A percentile compares a stretch with the other conserved stretches of the same genome.
phyloP scores from a whole-genome alignment of 495 filamentous ascomycete genomes.

The Amphirosellinia nigrospora region DNA sequence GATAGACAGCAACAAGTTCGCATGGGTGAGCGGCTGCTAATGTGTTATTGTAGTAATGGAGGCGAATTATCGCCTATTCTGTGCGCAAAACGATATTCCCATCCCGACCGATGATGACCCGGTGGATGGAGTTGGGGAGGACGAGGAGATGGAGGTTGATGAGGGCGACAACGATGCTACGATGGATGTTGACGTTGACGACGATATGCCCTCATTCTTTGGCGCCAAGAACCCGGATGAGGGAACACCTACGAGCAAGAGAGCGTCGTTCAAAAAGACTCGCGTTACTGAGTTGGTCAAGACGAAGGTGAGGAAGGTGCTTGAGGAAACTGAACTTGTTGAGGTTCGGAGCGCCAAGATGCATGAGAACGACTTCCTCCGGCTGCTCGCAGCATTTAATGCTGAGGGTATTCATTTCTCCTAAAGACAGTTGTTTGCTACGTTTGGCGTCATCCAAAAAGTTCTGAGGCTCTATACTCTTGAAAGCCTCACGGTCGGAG shows the following conservation, averaged over 20 bases:
- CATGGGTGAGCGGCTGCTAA: background rate
- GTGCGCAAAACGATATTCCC: conserved; percentile 78
- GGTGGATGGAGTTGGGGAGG: conserved; percentile 52
- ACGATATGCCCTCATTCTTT: conserved; percentile 77
- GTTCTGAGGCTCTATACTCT: conserved; percentile 3
- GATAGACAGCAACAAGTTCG: background rate
- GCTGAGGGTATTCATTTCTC: conserved; percentile 93
- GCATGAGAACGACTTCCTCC: conserved; percentile 88
- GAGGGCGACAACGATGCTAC: conserved; percentile 54
- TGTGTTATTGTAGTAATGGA: conserved; percentile 56
- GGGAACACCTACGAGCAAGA: conserved; percentile 56
- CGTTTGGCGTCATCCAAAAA: background rate
- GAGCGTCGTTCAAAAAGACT: conserved; percentile 68
- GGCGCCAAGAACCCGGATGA: conserved; percentile 58
- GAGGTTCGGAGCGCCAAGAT: conserved; percentile 83
- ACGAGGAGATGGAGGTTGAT: conserved; percentile 61
- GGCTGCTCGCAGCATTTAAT: conserved; percentile 68
- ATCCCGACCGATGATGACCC: conserved; percentile 75
- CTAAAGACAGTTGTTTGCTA: conserved; percentile 45
- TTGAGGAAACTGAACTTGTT: conserved; percentile 77
- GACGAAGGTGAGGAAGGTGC: conserved; percentile 81
- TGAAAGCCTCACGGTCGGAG: conserved; percentile 24
- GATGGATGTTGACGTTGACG: conserved; percentile 51
- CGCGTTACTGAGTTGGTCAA: conserved; percentile 78
- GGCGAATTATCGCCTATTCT: conserved; percentile 86